Base-by-base conservation (phyloP, 805 yeast genomes). In the Candida pseudofarinosa region DNA sequence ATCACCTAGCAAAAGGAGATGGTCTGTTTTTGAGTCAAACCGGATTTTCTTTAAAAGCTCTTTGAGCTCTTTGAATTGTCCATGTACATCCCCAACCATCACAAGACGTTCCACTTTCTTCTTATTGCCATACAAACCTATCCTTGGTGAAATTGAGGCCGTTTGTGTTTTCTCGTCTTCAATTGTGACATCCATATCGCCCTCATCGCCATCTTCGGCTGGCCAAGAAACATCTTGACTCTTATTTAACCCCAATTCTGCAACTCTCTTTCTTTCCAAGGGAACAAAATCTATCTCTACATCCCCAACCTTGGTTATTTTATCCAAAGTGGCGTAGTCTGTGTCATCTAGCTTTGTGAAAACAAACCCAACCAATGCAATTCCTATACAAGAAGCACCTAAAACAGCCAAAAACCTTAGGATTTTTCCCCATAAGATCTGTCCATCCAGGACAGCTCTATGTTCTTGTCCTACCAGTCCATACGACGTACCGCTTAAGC, bases 21-120 rank as follows among this genome's bases (percentile, higher is more conserved):
- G 75, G 57, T 88, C 95, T 6, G 59, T 52, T 16, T 67, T 53
- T 13, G 60, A 58, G 43, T 79, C 69, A 53, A 71, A 78, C 10
- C 71, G 60, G 16, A 78, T 52, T 53, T 78, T 74, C 6, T 68
- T 53, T 42, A 90, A 63, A 33, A 91, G 66, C 38, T 69, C 62
- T 43, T 59, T 58, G 42, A 89, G 65, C 53, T 79, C 79, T 5
- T 69, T 63, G 52, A 71, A 79, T 51, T 82, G 81, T 1, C 97
- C 97, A 63, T 90, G 98, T 17, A 90, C 79, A 59, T 90, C 98
- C 3, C 98, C 97, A 19, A 90, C 71, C 37, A 88, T 56, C 3
- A 91, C 71, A 13, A 85, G 55, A 46, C 95, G 69, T 33, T 70
- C 71, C 7, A 56, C 62, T 18, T 38, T 10, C 18, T 16, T 26